phyloP scores from a whole-genome alignment of 768 basidiomycete species.

The Suillus brevipes region DNA sequence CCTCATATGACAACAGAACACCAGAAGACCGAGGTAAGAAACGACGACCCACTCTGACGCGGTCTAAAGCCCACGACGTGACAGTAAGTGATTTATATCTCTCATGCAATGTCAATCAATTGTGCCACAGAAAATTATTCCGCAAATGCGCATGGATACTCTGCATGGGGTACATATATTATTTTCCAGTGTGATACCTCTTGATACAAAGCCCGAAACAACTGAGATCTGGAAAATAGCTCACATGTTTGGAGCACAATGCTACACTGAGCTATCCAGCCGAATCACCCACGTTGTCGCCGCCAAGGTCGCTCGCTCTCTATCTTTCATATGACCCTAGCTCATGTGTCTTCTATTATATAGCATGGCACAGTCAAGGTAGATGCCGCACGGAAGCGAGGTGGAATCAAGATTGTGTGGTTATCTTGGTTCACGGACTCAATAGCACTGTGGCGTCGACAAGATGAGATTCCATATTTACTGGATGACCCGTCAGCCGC shows the following conservation, averaged over 20 bases:
- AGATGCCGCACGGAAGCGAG: slow-evolving; percentile 73
- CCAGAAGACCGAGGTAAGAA: slow-evolving; percentile 30
- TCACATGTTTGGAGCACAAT: slow-evolving; percentile 83
- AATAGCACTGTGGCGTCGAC: slow-evolving; percentile 81
- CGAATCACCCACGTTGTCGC: slow-evolving; percentile 90
- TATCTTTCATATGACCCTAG: slow-evolving; percentile 9
- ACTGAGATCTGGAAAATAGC: slow-evolving; percentile 88
- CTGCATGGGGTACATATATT: slow-evolving; percentile 80
- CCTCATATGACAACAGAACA: slow-evolving; percentile 52
- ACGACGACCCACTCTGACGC: slow-evolving; percentile 26
- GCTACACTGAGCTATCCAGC: slow-evolving; percentile 64
- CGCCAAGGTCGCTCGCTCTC: slow-evolving; percentile 59
- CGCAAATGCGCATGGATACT: slow-evolving; percentile 70
- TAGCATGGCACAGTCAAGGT: slow-evolving; percentile 93
- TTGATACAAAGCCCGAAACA: slow-evolving; percentile 76
- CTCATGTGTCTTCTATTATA: slow-evolving; percentile 5
- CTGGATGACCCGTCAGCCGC: slow-evolving; percentile 57
- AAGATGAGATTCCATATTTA: slow-evolving; percentile 77
- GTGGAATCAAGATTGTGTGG: slow-evolving; percentile 83
- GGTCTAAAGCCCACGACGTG: slow-evolving; percentile 61
- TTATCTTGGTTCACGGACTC: slow-evolving; percentile 88
- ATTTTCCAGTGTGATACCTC: slow-evolving; percentile 94
- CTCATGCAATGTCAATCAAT: slow-evolving; percentile 4
- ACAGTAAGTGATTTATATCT: slow-evolving; percentile 52
- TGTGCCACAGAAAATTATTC: slow-evolving; percentile 73